Evolutionary conservation across 2,329 filamentous ascomycete species (phyloP).

Genomic region (Verticillium klebahnii): DNA sequence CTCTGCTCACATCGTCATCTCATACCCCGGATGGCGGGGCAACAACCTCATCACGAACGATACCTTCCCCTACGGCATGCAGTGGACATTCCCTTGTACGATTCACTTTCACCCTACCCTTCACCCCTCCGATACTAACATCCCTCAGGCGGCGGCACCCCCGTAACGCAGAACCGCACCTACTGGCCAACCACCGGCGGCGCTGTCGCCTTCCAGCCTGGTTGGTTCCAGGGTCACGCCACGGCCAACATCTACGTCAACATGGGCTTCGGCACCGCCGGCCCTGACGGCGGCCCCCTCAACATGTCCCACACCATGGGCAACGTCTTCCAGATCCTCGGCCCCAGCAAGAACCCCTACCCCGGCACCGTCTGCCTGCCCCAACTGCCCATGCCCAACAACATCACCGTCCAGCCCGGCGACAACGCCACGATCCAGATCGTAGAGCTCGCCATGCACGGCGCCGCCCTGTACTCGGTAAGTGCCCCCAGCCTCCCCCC

Average conservation of each 20-base stretch:
- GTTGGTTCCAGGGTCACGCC: conserved; percentile 89
- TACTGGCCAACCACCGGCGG: conserved; percentile 88
- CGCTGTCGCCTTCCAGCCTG: conserved; percentile 84
- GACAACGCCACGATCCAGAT: conserved; percentile 89
- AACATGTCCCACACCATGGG: conserved; percentile 90
- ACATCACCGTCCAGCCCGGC: conserved; percentile 68
- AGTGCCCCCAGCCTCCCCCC: conserved; percentile 19
- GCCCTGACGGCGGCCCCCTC: conserved; percentile 58
- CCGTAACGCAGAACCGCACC: conserved; percentile 74
- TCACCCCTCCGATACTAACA: conserved; percentile 7
- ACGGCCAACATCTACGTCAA: conserved; percentile 87
- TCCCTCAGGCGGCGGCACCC: conserved; percentile 73
- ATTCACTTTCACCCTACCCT: not conserved
- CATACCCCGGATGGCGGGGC: conserved; percentile 82
- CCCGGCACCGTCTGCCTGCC: conserved; percentile 85
- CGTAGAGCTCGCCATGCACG: conserved; percentile 78
- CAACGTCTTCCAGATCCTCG: conserved; percentile 74
- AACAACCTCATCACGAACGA: conserved; percentile 79
- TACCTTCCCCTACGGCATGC: conserved; percentile 82
- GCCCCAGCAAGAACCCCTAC: conserved; percentile 79
- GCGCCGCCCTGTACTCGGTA: conserved; percentile 78
- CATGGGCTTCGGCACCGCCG: conserved; percentile 73
- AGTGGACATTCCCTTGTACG: conserved; percentile 94
- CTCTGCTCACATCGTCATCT: conserved; percentile 74
- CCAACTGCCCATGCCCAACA: conserved; percentile 77